These are phyloP conservation scores for Picea sitchensis DNA, from an alignment of 75 land plant species.

Conservation along the genomic window DNA sequence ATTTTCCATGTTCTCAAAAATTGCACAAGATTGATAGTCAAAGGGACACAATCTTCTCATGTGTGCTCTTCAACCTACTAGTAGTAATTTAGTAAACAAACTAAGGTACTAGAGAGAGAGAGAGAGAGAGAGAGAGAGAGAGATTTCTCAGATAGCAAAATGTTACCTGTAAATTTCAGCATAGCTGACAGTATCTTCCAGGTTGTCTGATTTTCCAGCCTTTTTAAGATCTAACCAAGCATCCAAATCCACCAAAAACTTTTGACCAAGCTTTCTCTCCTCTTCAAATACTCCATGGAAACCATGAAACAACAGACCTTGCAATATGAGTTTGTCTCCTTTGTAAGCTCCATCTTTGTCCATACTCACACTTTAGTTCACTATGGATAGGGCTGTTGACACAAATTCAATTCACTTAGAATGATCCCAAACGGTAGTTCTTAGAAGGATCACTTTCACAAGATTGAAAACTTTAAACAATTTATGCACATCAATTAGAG, in stretches of 20 bases:
- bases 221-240: conserved; percentile 66
- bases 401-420: too few relatives aligned
- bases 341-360: conserved; percentile 2
- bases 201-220: conserved; percentile 54
- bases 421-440: too few relatives aligned
- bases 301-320: conserved; percentile 81
- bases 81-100: not conserved
- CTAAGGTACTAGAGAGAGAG: not conserved
- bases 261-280: conserved; percentile 70
- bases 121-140: not conserved
- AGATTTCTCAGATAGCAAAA: too few relatives aligned
- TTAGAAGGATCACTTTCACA: too few relatives aligned
- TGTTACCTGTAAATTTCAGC: conserved; percentile 59
- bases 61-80: not conserved
- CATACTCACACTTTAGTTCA: not conserved
- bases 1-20: not conserved
- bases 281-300: conserved; percentile 73
- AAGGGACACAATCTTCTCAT: not conserved
- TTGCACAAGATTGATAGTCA: not conserved
- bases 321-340: conserved; percentile 66
- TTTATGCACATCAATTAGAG: too few relatives aligned
- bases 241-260: conserved; percentile 75
- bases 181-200: conserved; percentile 73
- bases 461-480: too few relatives aligned
- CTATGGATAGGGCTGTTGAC: too few relatives aligned